Conservation (phyloP, 176 grass and related monocot genomes). For the Oryza glaberrima region DNA sequence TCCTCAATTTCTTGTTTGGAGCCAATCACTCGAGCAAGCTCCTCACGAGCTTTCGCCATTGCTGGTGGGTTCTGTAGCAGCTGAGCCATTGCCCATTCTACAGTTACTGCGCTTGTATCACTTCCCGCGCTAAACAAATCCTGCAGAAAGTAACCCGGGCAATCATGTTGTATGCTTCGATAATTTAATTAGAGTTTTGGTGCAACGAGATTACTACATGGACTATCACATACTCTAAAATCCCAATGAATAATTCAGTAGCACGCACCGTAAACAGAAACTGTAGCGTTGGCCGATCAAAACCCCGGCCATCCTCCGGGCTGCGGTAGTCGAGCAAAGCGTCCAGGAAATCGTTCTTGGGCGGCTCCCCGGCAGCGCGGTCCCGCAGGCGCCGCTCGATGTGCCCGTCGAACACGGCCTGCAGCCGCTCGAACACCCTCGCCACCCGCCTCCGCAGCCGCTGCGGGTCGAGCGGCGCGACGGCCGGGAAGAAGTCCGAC, state of each 20-base stretch:
- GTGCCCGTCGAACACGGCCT: neutral
- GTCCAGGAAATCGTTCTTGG: slow-evolving; percentile 48
- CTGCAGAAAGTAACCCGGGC: slow-evolving; percentile 5
- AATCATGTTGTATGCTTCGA: neutral
- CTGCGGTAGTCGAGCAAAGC: slow-evolving; percentile 37
- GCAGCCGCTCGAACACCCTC: neutral
- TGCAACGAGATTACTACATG: neutral
- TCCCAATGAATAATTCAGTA: no score
- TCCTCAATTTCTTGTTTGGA: slow-evolving; percentile 35
- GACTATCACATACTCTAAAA: neutral
- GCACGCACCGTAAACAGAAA: slow-evolving; percentile 27
- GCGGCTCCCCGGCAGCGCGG: neutral
- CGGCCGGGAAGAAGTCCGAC: slow-evolving; percentile 44
- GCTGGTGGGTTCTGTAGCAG: slow-evolving; percentile 46
- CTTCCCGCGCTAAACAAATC: slow-evolving; percentile 52
- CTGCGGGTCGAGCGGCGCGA: slow-evolving; percentile 42
- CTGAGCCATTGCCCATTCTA: slow-evolving; percentile 75
- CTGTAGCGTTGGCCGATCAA: slow-evolving; percentile 29
- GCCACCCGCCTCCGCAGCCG: neutral
- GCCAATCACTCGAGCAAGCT: slow-evolving; percentile 34
- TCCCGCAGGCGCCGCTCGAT: slow-evolving; percentile 29
- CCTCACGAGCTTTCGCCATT: slow-evolving; percentile 53
- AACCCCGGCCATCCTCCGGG: slow-evolving; percentile 19
- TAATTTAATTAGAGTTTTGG: neutral
- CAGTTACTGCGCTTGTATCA: slow-evolving; percentile 31